Evolutionary conservation across 331 rosid genomes (phyloP).

Genomic region (Saraca asoca): DNA sequence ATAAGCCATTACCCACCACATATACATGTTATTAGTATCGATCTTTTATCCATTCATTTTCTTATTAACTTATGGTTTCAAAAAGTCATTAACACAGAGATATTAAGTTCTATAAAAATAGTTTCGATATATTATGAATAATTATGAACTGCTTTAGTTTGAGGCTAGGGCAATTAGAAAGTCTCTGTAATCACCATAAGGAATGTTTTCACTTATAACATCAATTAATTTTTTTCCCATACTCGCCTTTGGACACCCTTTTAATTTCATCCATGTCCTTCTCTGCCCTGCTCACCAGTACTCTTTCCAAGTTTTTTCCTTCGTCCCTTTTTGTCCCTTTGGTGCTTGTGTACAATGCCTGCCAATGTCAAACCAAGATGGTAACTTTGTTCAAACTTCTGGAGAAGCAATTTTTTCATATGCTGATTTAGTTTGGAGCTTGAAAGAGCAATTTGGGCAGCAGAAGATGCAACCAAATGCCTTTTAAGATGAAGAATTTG

Average conservation of each 20-base stretch:
- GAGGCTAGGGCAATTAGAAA: slow-evolving; percentile 60
- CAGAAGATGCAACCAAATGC: not conserved
- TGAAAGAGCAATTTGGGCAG: not conserved
- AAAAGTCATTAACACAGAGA: too few relatives aligned
- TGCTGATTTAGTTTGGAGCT: not conserved
- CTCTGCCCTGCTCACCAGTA: slow-evolving; percentile 58
- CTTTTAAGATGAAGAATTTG: too few relatives aligned
- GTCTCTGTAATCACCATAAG: slow-evolving; percentile 51
- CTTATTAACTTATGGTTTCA: too few relatives aligned
- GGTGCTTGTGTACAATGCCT: slow-evolving; percentile 51
- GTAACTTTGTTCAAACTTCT: not conserved
- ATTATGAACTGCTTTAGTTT: too few relatives aligned
- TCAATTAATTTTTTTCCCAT: slow-evolving; percentile 53
- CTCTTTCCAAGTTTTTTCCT: slow-evolving; percentile 40
- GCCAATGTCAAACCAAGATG: slow-evolving; percentile 27
- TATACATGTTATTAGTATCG: too few relatives aligned
- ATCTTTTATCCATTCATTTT: too few relatives aligned
- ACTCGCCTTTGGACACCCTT: slow-evolving; percentile 47
- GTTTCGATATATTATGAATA: too few relatives aligned
- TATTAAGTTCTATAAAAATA: too few relatives aligned
- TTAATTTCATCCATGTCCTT: slow-evolving; percentile 65
- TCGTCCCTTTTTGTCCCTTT: slow-evolving; percentile 42
- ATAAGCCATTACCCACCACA: too few relatives aligned
- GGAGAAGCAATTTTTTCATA: not conserved
- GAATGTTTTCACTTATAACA: slow-evolving; percentile 45